Base-by-base conservation (phyloP, 2,329 filamentous ascomycete species). In the Fusarium sublunatum region DNA sequence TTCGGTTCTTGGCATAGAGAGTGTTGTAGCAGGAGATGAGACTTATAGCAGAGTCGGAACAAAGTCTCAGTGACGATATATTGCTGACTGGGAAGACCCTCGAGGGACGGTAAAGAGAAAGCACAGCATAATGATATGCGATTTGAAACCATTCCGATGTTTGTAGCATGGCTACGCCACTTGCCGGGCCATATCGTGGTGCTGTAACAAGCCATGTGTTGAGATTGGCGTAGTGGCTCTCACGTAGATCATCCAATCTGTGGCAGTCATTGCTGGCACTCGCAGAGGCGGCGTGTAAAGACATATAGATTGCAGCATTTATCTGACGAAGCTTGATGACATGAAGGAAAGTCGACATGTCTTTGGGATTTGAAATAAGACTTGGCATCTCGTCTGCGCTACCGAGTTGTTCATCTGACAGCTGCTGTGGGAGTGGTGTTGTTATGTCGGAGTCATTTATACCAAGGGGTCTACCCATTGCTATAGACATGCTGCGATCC, bases 1-100 rank as follows among this genome's bases (percentile, higher is more conserved):
- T 64, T 34, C 65, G 67, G 38, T 69, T 69, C 7, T 69, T 69
- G 5, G 66, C 66, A 12, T 69, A 69, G 1, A 69, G 5, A 0
- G 66, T 66, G 6, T 56, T 69, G 41, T 69, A 69, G 51, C 66
- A 69, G 35, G 63, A 67, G 8, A 69, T 69, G 3, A 69, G 47
- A 7, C 66, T 69, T 8, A 69, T 69, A 1, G 66, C 67, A 5
- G 66, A 69, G 38, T 69, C 66, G 1, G 66, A 66, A 1, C 66
- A 69, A 0, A 69, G 38, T 12, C 39, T 42, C 7, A 42, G 24
- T 7, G 39, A n/a, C 7, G 39, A 42, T 22, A 42, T 42, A 9
- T n/a, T 42, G n/a, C 39, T 15, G 10, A 42, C 39, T 6, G 39
- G 39, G 24, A 42, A 42, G 25, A 28, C 39, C 10, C 39, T 42